Evolutionary conservation across 257 asterid species (phyloP).

Genomic region (Nyctanthes arbortristis): DNA sequence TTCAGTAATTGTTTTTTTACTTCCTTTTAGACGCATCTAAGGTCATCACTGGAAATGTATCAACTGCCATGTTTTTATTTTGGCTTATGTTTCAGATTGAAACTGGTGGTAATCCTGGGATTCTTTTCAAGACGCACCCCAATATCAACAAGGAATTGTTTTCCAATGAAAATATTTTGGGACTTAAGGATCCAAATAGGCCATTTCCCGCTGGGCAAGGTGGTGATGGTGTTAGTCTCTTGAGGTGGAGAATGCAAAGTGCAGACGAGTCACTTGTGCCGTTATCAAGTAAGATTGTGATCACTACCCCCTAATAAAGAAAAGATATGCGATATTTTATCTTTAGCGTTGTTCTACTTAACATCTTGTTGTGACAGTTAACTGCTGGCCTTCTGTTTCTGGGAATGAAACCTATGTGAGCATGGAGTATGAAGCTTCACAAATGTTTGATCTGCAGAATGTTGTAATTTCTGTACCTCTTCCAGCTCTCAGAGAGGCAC

Average conservation of each 20-base stretch:
- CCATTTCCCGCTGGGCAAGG: constrained; percentile 81
- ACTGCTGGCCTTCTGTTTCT: constrained; percentile 97
- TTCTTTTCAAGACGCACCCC: constrained; percentile 88
- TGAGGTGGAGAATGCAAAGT: constrained; percentile 97
- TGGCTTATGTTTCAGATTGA: constrained; percentile 64
- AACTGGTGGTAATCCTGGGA: constrained; percentile 75
- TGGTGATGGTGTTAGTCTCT: constrained; percentile 79
- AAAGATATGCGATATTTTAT: not conserved
- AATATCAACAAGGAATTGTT: constrained; percentile 85
- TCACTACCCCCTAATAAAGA: not conserved
- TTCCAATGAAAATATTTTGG: constrained; percentile 75
- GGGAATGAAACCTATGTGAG: constrained; percentile 87
- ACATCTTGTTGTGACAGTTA: constrained; percentile 49
- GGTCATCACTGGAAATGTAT: constrained; percentile 17
- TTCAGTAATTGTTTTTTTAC: not conserved
- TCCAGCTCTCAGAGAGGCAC: constrained; percentile 91
- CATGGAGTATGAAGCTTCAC: constrained; percentile 84
- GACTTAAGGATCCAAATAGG: constrained; percentile 74
- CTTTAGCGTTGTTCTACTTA: constrained; percentile 13
- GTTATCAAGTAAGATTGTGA: constrained; percentile 64
- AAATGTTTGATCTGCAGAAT: constrained; percentile 76
- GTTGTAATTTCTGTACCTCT: constrained; percentile 93
- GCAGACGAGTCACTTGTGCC: constrained; percentile 84
- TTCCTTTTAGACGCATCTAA: constrained; percentile 10
- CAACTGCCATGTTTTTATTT: constrained; percentile 11